These are phyloP conservation scores for Apophysomyces elegans DNA, from an alignment of 371 early-diverging fungal species.

Conservation along the genomic window DNA sequence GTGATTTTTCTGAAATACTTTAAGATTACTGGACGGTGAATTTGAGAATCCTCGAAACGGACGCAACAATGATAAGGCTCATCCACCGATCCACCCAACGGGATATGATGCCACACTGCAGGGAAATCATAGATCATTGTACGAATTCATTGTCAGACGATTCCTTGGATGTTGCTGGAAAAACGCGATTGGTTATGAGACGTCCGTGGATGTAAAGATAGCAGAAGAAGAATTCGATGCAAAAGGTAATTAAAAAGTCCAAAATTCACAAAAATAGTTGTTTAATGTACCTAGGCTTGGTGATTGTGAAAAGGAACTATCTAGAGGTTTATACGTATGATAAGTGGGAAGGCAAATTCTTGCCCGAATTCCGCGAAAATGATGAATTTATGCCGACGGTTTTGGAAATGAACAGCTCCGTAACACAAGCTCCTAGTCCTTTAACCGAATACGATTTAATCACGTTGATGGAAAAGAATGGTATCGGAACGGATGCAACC, in stretches of 20 bases:
- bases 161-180: conserved; percentile 96
- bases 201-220: conserved; percentile 72
- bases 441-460: conserved; percentile 97
- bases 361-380: conserved; percentile 78
- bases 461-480: conserved; percentile 95
- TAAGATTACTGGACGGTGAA: conserved; percentile 71
- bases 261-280: background rate
- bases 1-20: background rate
- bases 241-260: conserved; percentile 45
- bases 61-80: conserved; percentile 96
- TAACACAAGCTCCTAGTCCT: conserved; percentile 82
- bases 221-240: conserved; percentile 75
- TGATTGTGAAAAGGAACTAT: conserved; percentile 87
- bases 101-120: conserved; percentile 53
- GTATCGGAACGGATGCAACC: conserved; percentile 99
- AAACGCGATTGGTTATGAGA: conserved; percentile 94
- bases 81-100: conserved; percentile 99
- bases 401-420: conserved; percentile 69
- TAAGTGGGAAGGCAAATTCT: conserved; percentile 79
- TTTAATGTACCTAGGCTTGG: conserved; percentile 59
- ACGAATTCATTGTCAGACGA: conserved; percentile 91
- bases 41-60: conserved; percentile 90
- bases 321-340: conserved; percentile 97
- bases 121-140: conserved; percentile 82
- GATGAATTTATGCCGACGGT: conserved; percentile 75